Base-by-base conservation (phyloP, 352 stramenopile species). In the Globisporangium heterothallicum region DNA sequence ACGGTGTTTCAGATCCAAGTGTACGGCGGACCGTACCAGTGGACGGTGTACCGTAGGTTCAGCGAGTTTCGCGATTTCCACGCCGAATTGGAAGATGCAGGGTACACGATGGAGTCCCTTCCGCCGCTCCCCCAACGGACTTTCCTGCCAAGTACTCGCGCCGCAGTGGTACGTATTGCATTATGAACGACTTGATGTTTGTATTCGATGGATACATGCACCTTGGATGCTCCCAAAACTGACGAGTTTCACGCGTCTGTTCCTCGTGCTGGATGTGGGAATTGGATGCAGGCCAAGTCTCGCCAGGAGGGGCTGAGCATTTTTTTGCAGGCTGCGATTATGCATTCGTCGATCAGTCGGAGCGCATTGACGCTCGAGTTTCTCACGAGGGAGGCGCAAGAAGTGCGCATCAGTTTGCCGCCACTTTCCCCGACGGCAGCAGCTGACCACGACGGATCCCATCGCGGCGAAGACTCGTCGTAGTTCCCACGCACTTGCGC, bases 1-100 rank as follows among this genome's bases (percentile, higher is more conserved):
- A 87, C 72, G 30, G 81, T 94, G 9, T 94, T 87, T 34, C 80
- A 90, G 57, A 70, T 94, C 34, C 69, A 88, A 60, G 81, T 92
- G 26, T 89, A 89, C 41, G 84, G 84, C 30, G 84, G 81, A 1
- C 81, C 81, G 29, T 94, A 94, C 52, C 81, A 92, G 53, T 94
- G 84, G 84, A 84, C 71, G 4, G 78, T 92, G 10, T 94, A 84
- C 51, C 84, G 84, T n/a, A 78, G 84, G 12, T 94, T 88, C 53
- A 92, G 78, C 50, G 78, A 94, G 54, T 92, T 94, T 49, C 77
- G 81, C 4, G 70, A 74, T 19, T 43, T 93, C 9, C 73, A 77
- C 42, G 58, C 61, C 2, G 61, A 51, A 19, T 66, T 93, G 6
- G 70, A 84, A 47, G 57, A 62, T 19, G 64, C 64, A 36, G 74